Evolutionary conservation across 139 green algal species (phyloP), one percentile per base, ranked within the genome.

Genomic region (Spirogloea muscicola): DNA sequence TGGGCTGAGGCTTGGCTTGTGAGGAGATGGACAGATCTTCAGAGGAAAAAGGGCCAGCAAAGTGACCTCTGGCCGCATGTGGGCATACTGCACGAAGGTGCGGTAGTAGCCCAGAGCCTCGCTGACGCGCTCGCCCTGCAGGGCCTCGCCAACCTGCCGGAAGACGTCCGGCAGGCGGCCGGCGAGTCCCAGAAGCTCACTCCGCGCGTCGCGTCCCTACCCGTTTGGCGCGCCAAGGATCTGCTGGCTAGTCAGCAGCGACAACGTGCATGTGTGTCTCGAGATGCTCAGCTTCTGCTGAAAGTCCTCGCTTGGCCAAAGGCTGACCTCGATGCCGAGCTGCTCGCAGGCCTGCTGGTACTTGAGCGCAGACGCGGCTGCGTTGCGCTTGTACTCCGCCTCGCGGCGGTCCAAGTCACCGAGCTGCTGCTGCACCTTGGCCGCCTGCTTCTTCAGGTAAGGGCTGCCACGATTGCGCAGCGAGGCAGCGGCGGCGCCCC

Each of bases 261-360:
- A n/a, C n/a, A n/a, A n/a, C n/a, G n/a, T n/a, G n/a, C n/a, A n/a
- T n/a, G n/a, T n/a, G n/a, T n/a, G n/a, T n/a, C n/a, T n/a, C n/a
- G n/a, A n/a, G n/a, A n/a, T n/a, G n/a, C n/a, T n/a, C n/a, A n/a
- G n/a, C n/a, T n/a, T n/a, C n/a, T n/a, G n/a, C n/a, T n/a, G n/a
- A n/a, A n/a, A n/a, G n/a, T n/a, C n/a, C n/a, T n/a, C n/a, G n/a
- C n/a, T n/a, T n/a, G n/a, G n/a, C n/a, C n/a, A n/a, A n/a, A n/a
- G n/a, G n/a, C n/a, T 64, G 3, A 76, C 71, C 62, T 69, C 5
- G 61, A 79, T 79, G 25, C 71, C 71, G 9, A 79, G 62, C 31
- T 79, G 34, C 4, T 66, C 7, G 52, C 71, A 79, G 25, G 71
- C 61, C 27, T 68, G 63, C 27, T 77, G 29, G 71, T 74, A 79